A percentile compares a stretch with the other conserved stretches of the same genome.
Conservation (phyloP, 768 basidiomycete species). For the Boletus pseudopeckii region DNA sequence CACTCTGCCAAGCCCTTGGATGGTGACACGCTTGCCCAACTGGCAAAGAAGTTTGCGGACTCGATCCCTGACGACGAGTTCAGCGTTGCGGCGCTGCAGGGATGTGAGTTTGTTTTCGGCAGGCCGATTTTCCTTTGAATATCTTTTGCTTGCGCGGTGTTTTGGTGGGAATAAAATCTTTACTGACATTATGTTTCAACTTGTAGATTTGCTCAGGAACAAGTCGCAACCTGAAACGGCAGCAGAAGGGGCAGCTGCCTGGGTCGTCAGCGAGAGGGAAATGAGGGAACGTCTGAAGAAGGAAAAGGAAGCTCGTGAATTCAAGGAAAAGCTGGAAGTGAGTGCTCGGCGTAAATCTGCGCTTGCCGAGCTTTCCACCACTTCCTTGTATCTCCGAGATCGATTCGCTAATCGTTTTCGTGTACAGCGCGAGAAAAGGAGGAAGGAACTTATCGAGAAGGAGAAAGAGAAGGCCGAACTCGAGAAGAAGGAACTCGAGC, state of each 20-base stretch:
- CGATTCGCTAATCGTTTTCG: constrained; percentile 6
- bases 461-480: constrained; percentile 59
- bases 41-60: constrained; percentile 79
- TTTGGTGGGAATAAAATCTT: constrained; percentile 18
- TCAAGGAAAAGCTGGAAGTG: constrained; percentile 66
- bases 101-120: constrained; percentile 57
- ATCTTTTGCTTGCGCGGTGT: constrained; percentile 21
- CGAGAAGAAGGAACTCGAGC: constrained; percentile 62
- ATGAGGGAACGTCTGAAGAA: constrained; percentile 69
- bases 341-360: constrained; percentile 29
- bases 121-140: not conserved
- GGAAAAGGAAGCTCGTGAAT: constrained; percentile 70
- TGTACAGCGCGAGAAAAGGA: constrained; percentile 42
- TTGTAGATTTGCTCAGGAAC: constrained; percentile 72
- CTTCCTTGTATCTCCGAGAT: constrained; percentile 1
- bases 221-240: constrained; percentile 80
- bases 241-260: constrained; percentile 59
- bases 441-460: constrained; percentile 43
- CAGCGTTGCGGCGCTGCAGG: constrained; percentile 86
- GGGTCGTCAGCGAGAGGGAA: constrained; percentile 74
- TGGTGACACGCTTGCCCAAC: constrained; percentile 54
- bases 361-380: constrained; percentile 19
- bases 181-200: constrained; percentile 22
- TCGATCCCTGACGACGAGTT: constrained; percentile 83
- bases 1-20: constrained; percentile 67